Evolutionary conservation across 257 asterid species (phyloP).

Genomic region (Perilla frutescens): DNA sequence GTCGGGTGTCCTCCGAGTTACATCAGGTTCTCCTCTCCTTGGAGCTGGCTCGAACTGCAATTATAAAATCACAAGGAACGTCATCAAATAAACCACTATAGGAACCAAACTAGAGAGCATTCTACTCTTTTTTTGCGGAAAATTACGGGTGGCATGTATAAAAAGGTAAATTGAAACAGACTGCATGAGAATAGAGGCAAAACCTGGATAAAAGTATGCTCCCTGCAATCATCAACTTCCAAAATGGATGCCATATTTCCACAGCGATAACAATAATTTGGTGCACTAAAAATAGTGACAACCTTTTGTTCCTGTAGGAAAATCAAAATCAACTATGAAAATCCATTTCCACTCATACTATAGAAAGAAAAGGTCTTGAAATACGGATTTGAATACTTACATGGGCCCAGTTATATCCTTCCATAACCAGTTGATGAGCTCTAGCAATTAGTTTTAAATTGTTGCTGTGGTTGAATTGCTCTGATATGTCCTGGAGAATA

Average conservation of each 20-base stretch:
- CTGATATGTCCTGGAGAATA: conserved; percentile 81
- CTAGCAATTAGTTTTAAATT: conserved; percentile 84
- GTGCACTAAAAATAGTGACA: conserved; percentile 94
- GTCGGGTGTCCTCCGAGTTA: conserved; percentile 94
- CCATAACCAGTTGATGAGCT: conserved; percentile 99
- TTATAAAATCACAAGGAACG: conserved; percentile 4
- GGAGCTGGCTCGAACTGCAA: conserved; percentile 98
- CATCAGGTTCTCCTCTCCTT: conserved; percentile 97
- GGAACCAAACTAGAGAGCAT: background rate
- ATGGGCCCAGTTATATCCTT: conserved; percentile 98
- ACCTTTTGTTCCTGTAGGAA: conserved; percentile 87
- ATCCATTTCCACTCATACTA: conserved; percentile 8
- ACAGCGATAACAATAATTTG: conserved; percentile 95
- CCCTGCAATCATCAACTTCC: conserved; percentile 94
- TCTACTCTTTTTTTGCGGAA: background rate
- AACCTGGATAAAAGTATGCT: conserved; percentile 92
- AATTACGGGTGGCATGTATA: background rate
- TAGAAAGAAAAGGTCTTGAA: background rate
- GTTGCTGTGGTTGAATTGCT: conserved; percentile 94
- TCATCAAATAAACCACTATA: conserved; percentile 8
- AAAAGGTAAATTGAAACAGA: background rate
- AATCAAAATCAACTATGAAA: conserved; percentile 32
- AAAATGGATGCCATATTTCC: conserved; percentile 97
- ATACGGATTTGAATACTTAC: conserved; percentile 45
- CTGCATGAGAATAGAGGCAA: conserved; percentile 17